These are phyloP conservation scores for Nicotiana attenuata DNA, from an alignment of 257 asterid species.

Conservation along the genomic window DNA sequence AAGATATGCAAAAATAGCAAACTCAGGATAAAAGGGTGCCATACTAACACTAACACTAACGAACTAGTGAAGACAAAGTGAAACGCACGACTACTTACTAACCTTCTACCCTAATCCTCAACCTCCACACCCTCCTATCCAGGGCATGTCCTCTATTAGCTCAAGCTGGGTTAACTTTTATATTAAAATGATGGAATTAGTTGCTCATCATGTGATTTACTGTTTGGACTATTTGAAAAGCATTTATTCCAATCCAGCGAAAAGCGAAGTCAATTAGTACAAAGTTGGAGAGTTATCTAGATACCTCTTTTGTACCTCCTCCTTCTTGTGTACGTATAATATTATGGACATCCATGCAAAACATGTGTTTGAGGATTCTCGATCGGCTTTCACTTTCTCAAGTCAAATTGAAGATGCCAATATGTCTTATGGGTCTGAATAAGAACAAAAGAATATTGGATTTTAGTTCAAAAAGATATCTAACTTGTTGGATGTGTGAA, in stretches of 20 bases:
- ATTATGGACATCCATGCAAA: slow-evolving; percentile 3
- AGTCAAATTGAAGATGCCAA: not conserved
- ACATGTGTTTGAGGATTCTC: not conserved
- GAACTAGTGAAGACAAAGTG: no score
- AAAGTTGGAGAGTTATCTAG: not conserved
- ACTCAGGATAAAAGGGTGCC: no score
- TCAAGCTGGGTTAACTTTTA: no score
- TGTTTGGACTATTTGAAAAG: not conserved
- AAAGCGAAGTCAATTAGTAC: not conserved
- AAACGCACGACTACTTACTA: no score
- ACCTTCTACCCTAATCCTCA: no score
- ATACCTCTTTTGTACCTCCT: not conserved
- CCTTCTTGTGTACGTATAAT: not conserved
- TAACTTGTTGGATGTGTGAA: not conserved
- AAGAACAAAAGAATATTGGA: not conserved
- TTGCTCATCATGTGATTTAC: not conserved
- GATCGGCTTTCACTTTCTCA: not conserved
- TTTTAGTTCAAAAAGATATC: not conserved
- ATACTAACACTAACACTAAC: no score
- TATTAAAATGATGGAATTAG: no score
- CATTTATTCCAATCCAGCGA: not conserved
- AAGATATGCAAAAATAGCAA: no score
- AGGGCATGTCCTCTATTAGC: no score
- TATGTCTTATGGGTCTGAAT: not conserved
- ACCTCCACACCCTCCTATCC: no score